These are phyloP conservation scores for Cardamine occulta DNA, from an alignment of 345 rosid species.

Conservation along the genomic window DNA sequence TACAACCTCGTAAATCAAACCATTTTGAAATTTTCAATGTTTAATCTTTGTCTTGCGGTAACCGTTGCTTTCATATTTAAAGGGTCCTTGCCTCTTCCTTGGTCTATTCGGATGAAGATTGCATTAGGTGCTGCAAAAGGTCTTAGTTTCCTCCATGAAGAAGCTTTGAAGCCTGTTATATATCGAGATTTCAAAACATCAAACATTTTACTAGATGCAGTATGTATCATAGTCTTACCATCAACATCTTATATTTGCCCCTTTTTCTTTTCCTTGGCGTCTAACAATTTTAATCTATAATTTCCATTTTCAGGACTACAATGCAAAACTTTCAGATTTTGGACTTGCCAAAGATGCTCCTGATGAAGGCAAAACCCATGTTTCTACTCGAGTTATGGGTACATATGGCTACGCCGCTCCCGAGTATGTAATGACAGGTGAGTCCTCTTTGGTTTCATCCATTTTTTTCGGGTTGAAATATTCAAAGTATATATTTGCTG, in stretches of 20 bases:
- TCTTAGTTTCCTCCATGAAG: slow-evolving; percentile 82
- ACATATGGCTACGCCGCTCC: slow-evolving; percentile 99
- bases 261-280: background rate
- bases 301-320: slow-evolving; percentile 67
- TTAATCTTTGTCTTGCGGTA: background rate
- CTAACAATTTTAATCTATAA: background rate
- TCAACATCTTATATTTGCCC: background rate
- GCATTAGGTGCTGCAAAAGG: slow-evolving; percentile 90
- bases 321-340: slow-evolving; percentile 94
- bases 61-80: slow-evolving; percentile 7
- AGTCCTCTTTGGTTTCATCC: slow-evolving; percentile 31
- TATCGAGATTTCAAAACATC: slow-evolving; percentile 89
- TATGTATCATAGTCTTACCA: slow-evolving; percentile 42
- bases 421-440: slow-evolving; percentile 98
- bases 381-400: slow-evolving; percentile 97
- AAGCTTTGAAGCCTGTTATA: slow-evolving; percentile 78
- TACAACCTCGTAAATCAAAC: background rate
- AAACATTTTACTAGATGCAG: slow-evolving; percentile 79
- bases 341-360: slow-evolving; percentile 99
- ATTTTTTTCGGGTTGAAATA: background rate
- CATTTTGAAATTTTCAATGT: background rate
- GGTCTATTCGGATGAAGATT: slow-evolving; percentile 84
- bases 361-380: slow-evolving; percentile 97
- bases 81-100: slow-evolving; percentile 90
- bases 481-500: background rate